Percentiles rank a stretch among this genome's conserved stretches.
Conservation (phyloP, 2,329 filamentous ascomycete species). For the Graphilbum sp. region DNA sequence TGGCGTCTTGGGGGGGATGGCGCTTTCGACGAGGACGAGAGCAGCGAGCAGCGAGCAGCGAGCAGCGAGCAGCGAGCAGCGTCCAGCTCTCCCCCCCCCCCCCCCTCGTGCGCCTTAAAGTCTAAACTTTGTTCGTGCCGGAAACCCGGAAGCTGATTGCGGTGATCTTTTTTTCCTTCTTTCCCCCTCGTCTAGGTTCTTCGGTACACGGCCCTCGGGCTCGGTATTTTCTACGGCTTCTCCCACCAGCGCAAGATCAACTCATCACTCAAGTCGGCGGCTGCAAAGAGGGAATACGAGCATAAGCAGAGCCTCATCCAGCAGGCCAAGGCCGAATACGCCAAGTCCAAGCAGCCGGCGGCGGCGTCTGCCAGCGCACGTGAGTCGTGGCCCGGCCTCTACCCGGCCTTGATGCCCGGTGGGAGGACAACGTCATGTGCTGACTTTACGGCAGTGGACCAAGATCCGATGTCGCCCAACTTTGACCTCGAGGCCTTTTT, state of each 20-base stretch:
- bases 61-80: no score
- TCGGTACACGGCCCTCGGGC: slow-evolving; percentile 84
- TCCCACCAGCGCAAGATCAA: slow-evolving; percentile 77
- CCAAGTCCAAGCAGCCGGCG: slow-evolving; percentile 48
- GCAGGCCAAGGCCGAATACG: slow-evolving; percentile 81
- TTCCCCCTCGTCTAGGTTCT: slow-evolving; percentile 66
- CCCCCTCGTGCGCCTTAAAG: no score
- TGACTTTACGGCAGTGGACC: slow-evolving; percentile 17
- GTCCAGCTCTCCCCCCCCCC: no score
- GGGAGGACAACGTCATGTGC: no score
- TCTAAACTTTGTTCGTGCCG: no score
- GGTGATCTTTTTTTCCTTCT: no score
- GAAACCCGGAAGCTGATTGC: no score
- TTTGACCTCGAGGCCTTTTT: slow-evolving; percentile 88
- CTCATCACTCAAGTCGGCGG: slow-evolving; percentile 50
- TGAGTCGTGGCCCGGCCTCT: no score
- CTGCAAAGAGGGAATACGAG: slow-evolving; percentile 68
- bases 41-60: no score
- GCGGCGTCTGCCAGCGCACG: slow-evolving; percentile 16
- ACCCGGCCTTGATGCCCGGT: no score
- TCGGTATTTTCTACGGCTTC: slow-evolving; percentile 90
- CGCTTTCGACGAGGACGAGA: no score
- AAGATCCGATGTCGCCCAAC: slow-evolving; percentile 63
- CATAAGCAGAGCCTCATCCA: slow-evolving; percentile 85
- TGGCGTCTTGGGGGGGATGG: no score